These are phyloP conservation scores for Podospora pseudoanserina DNA, from an alignment of 495 filamentous ascomycete genomes.

Conservation along the genomic window DNA sequence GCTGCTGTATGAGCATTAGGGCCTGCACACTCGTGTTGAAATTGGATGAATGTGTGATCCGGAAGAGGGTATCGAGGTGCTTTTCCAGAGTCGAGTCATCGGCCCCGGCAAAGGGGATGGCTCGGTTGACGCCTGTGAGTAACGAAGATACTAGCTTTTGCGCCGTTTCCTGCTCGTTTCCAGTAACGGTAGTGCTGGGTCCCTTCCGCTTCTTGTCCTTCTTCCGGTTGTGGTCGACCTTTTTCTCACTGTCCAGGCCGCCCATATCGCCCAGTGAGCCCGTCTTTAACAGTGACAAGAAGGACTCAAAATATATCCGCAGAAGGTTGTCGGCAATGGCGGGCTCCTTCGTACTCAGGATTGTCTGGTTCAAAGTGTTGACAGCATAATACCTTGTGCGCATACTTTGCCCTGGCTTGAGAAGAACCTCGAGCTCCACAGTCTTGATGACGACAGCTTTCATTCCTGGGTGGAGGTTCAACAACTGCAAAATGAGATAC, in stretches of 20 bases:
- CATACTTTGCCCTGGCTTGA: constrained; percentile 77
- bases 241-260: constrained; percentile 25
- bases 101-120: constrained; percentile 83
- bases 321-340: constrained; percentile 76
- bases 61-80: constrained; percentile 89
- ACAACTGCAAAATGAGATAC: constrained; percentile 84
- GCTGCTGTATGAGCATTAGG: constrained; percentile 90
- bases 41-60: constrained; percentile 93
- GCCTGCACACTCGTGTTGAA: constrained; percentile 98
- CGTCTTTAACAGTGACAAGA: constrained; percentile 69
- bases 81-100: constrained; percentile 76
- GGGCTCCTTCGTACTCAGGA: constrained; percentile 77
- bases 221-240: constrained; percentile 12
- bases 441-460: constrained; percentile 77
- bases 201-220: constrained; percentile 23
- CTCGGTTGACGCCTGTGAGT: constrained; percentile 90
- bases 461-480: constrained; percentile 87
- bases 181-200: constrained; percentile 17
- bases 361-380: constrained; percentile 95
- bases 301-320: constrained; percentile 84
- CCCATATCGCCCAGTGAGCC: constrained; percentile 31
- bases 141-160: constrained; percentile 90
- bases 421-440: constrained; percentile 82
- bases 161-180: constrained; percentile 54
- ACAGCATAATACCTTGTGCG: constrained; percentile 94